Percentiles rank a stretch among this genome's conserved stretches.
These are phyloP conservation scores for Thelonectria blattea DNA, from an alignment of 2,329 filamentous ascomycete genomes.

Conservation along the genomic window DNA sequence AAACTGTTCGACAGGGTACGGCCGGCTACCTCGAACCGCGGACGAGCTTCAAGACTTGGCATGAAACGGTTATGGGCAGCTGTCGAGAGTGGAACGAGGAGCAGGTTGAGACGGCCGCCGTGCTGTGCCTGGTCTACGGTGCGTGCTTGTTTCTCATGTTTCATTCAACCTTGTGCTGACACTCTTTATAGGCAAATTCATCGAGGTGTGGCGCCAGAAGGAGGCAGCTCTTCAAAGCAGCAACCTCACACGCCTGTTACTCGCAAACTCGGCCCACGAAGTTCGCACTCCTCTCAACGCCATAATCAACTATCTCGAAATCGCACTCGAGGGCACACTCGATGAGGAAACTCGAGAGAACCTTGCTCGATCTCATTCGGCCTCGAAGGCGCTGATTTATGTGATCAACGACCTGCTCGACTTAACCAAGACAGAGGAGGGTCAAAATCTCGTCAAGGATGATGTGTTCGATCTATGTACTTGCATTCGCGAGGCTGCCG, in stretches of 20 bases:
- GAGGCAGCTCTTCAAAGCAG: conserved; percentile 83
- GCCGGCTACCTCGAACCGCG: conserved; percentile 77
- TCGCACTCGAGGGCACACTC: conserved; percentile 80
- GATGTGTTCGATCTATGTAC: conserved; percentile 76
- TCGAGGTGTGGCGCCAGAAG: conserved; percentile 92
- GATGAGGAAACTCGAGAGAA: conserved; percentile 87
- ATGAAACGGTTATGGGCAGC: conserved; percentile 79
- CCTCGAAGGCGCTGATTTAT: conserved; percentile 90
- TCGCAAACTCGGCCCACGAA: conserved; percentile 91
- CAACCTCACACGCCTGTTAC: conserved; percentile 76
- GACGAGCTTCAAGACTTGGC: conserved; percentile 81
- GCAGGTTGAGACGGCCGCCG: conserved; percentile 86
- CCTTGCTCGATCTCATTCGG: conserved; percentile 82
- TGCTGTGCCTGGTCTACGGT: conserved; percentile 86
- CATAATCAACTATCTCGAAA: conserved; percentile 94
- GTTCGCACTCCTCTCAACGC: conserved; percentile 90
- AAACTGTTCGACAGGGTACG: conserved; percentile 74
- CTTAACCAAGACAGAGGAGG: conserved; percentile 86
- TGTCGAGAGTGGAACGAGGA: conserved; percentile 89
- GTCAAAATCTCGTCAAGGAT: conserved; percentile 77
- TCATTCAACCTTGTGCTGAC: background rate
- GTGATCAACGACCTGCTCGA: conserved; percentile 93
- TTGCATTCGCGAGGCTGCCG: conserved; percentile 78
- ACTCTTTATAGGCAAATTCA: conserved; percentile 66
- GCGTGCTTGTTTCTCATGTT: conserved; percentile 43